These are phyloP conservation scores for Phytophthora megakarya DNA, from an alignment of 352 stramenopile species.

Conservation along the genomic window DNA sequence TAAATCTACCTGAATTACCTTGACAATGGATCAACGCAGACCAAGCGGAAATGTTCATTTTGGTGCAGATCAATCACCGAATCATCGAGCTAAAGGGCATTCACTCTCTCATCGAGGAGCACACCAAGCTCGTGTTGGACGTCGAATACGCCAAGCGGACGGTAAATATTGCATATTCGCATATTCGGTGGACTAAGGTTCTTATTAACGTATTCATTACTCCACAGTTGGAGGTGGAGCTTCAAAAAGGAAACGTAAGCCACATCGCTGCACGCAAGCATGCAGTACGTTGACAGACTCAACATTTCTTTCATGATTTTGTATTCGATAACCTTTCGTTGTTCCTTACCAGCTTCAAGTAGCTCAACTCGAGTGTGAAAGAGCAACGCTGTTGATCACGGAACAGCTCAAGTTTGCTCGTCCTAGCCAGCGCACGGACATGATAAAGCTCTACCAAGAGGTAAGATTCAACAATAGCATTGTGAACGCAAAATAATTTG, in stretches of 20 bases:
- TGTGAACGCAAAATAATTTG: not conserved
- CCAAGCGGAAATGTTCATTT: conserved; percentile 42
- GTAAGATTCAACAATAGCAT: conserved; percentile 7
- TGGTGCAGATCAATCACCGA: conserved; percentile 47
- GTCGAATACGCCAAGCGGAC: conserved; percentile 76
- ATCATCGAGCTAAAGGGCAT: conserved; percentile 46
- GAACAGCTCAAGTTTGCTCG: conserved; percentile 28
- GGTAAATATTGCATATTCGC: conserved; percentile 33
- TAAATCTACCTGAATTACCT: not conserved
- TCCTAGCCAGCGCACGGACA: conserved; percentile 13
- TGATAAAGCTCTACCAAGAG: conserved; percentile 36
- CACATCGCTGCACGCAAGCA: conserved; percentile 61
- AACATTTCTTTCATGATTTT: not conserved
- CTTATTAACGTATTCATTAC: not conserved
- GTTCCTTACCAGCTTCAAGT: conserved; percentile 31
- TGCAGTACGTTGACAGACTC: conserved; percentile 38
- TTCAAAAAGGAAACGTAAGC: conserved; percentile 67
- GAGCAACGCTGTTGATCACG: conserved; percentile 30
- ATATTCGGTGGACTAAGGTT: too few relatives aligned
- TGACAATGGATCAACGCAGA: conserved; percentile 24
- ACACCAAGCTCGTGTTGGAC: conserved; percentile 60
- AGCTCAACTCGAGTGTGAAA: conserved; percentile 39
- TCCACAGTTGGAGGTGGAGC: conserved; percentile 50
- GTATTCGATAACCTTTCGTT: not conserved
- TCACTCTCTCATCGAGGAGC: conserved; percentile 46